Conservation (phyloP, 495 filamentous ascomycete species). For the Pyronema domesticum region DNA sequence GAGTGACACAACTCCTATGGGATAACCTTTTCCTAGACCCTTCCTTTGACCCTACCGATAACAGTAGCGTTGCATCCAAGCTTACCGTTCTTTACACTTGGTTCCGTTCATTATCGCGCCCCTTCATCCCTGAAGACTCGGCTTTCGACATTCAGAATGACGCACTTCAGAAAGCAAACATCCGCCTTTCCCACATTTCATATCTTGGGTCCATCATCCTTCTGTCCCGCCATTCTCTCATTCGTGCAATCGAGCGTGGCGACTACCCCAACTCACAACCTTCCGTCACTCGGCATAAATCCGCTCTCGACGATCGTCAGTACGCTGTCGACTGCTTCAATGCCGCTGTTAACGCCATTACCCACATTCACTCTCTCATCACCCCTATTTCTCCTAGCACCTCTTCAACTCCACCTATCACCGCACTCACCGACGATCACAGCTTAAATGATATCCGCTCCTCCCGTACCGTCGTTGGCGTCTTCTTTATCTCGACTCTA, state of each 20-base stretch:
- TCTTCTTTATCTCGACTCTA: background rate
- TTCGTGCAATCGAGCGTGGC: conserved; percentile 3
- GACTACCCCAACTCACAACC: background rate
- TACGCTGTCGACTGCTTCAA: conserved; percentile 3
- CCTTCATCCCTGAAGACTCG: conserved; percentile 1
- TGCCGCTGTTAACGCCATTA: background rate
- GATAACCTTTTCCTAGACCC: background rate
- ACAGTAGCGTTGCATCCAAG: background rate
- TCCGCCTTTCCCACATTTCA: background rate
- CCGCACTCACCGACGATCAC: background rate
- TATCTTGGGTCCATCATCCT: background rate
- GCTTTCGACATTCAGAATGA: conserved; percentile 2
- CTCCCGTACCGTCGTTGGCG: background rate
- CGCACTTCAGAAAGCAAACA: conserved; percentile 1
- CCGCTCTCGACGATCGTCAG: background rate
- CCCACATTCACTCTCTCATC: background rate
- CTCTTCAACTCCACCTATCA: background rate
- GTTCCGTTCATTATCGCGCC: background rate
- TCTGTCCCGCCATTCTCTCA: background rate
- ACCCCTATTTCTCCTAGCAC: background rate
- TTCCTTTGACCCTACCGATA: background rate
- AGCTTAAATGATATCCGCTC: background rate
- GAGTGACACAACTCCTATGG: background rate
- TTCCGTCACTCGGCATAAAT: background rate
- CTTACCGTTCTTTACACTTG: background rate